Evolutionary conservation across 2,329 filamentous ascomycete genomes (phyloP).

Genomic region (Rhynchosporium secalis): DNA sequence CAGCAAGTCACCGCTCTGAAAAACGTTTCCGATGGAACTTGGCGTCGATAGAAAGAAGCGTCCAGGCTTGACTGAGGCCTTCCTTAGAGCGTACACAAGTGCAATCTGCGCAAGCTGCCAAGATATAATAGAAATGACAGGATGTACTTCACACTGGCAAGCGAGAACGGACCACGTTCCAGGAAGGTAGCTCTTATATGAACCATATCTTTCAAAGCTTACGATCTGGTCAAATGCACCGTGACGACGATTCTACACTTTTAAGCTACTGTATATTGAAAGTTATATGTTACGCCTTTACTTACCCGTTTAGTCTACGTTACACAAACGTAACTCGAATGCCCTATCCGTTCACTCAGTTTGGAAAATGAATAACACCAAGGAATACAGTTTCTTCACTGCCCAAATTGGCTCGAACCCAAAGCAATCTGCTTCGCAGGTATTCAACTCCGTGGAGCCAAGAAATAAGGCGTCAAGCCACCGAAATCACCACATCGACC

Average conservation of each 20-base stretch:
- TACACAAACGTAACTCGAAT: background rate
- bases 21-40: background rate
- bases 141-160: background rate
- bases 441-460: background rate
- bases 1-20: background rate
- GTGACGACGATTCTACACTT: too few relatives aligned
- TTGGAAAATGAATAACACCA: conserved; percentile 6
- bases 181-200: background rate
- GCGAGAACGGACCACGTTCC: conserved; percentile 2
- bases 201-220: background rate
- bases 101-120: conserved; percentile 2
- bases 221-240: background rate
- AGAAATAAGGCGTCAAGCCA: background rate
- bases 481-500: too few relatives aligned
- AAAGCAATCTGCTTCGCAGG: background rate
- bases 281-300: background rate
- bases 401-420: too few relatives aligned
- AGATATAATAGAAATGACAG: background rate
- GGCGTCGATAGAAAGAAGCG: background rate
- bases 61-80: background rate
- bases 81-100: background rate
- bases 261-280: background rate
- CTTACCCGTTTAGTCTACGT: conserved; percentile 2
- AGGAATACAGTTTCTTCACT: background rate
- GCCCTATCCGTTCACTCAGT: conserved; percentile 2